phyloP scores from a whole-genome alignment of 2,329 filamentous ascomycete species.

The Clonostachys sp. region DNA sequence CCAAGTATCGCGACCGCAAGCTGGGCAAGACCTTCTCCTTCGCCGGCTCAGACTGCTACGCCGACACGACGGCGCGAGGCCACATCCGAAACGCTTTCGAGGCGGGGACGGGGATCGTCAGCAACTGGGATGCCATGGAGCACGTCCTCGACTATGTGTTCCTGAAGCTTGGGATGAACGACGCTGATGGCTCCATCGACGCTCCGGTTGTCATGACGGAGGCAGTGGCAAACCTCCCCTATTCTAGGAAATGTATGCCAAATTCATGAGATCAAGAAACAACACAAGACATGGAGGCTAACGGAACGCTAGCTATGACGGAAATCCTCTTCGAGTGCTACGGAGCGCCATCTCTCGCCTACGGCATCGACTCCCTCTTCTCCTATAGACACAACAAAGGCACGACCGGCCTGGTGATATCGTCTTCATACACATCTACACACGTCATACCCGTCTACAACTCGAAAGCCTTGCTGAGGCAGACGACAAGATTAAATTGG shows the following conservation, averaged over 20 bases:
- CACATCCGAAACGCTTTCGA: constrained; percentile 92
- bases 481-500: constrained; percentile 91
- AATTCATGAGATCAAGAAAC: not conserved
- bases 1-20: constrained; percentile 93
- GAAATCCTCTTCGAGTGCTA: constrained; percentile 98
- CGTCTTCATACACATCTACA: constrained; percentile 88
- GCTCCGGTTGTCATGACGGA: constrained; percentile 94
- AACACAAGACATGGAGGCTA: constrained; percentile 6
- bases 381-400: constrained; percentile 92
- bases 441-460: constrained; percentile 93
- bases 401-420: constrained; percentile 80
- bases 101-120: constrained; percentile 81
- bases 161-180: constrained; percentile 85
- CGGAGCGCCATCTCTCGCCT: constrained; percentile 80
- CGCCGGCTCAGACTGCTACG: constrained; percentile 87
- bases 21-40: constrained; percentile 88
- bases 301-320: constrained; percentile 69
- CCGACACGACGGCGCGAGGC: constrained; percentile 86
- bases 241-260: constrained; percentile 77
- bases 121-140: constrained; percentile 98
- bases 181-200: constrained; percentile 68
- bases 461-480: constrained; percentile 75
- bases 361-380: constrained; percentile 95
- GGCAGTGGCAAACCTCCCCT: constrained; percentile 84
- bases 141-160: constrained; percentile 92